Evolutionary conservation across 164 flowering plant species (phyloP), one percentile per base, ranked within the genome.

Genomic region (Piper betle): DNA sequence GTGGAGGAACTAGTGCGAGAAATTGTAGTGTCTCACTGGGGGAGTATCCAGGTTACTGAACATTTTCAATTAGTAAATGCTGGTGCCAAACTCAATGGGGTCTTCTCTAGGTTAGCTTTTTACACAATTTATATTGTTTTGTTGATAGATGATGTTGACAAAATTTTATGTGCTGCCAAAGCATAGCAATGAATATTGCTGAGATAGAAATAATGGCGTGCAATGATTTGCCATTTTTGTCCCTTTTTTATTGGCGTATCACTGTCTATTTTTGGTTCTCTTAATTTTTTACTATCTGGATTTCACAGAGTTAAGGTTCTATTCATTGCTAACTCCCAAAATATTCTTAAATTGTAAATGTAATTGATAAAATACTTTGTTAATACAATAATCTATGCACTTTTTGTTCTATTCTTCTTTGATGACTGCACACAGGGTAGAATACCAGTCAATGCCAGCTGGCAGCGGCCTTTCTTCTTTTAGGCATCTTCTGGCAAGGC

Each of bases 1-100:
- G 93, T 87, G 74, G 99, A 94, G 84, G 97, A 94, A 77, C 92
- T 94, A 74, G 82, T 80, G 25, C 87, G 99, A 41, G 95, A 88
- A 70, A 74, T 91, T 25, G 97, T 91, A 75, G 81, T 94, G 66
- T 94, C 99, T 64, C 99, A 94, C 46, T 94, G 99, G 99, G 99
- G 99, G 39, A 94, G 75, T 71, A 33, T 94, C 60, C 97, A 88
- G 71, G 69, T 94, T 25, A 94, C 91, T 12, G 99, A 94, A 71
- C 85, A 74, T 58, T 94, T 86, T 76, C 85, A 66, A 50, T 71
- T 94, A 68, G 84, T 64, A 69, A 93, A 94, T 79, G 90, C 79
- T 52, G 99, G 99, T 71, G 99, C 99, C 56, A 79, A 79, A 18
- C 97, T 86, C 66, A 91, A 84, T 66, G 97, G 99, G 13, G 74